Conservation (phyloP, 139 green algal genomes). For the Chlorella sorokiniana region DNA sequence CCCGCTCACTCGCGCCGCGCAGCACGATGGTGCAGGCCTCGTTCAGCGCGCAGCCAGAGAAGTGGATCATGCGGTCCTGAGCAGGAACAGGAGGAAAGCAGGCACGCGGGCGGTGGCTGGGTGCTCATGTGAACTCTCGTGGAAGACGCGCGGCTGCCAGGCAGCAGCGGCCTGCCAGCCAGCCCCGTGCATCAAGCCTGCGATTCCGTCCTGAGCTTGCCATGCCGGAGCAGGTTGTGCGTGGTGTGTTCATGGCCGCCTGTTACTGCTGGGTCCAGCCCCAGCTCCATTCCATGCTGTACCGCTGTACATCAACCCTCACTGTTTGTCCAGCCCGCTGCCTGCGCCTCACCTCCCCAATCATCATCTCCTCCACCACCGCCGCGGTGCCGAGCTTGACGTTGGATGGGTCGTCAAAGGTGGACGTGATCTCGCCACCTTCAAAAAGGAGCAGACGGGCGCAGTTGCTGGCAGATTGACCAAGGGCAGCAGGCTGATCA, state of each 20-base stretch:
- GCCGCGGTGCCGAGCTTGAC: constrained; percentile 90
- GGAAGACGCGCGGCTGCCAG: too few species aligned
- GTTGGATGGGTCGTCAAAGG: constrained; percentile 88
- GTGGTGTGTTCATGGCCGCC: too few species aligned
- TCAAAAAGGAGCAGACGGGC: not conserved
- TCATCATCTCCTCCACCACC: constrained; percentile 96
- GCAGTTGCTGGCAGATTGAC: not conserved
- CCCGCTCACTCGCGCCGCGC: constrained; percentile 76
- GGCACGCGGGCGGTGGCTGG: not conserved
- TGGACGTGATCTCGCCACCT: constrained; percentile 96
- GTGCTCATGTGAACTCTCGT: too few species aligned
- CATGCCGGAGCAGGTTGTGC: too few species aligned
- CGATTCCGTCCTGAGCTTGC: too few species aligned
- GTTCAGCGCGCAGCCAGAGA: constrained; percentile 87
- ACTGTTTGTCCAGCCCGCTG: too few species aligned
- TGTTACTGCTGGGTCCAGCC: too few species aligned
- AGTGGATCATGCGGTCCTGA: constrained; percentile 96
- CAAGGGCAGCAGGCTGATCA: too few species aligned
- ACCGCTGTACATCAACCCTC: not conserved
- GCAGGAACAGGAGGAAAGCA: too few species aligned
- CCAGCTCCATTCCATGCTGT: too few species aligned
- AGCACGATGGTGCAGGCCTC: constrained; percentile 99
- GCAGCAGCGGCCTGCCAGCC: too few species aligned
- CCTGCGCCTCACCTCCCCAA: constrained; percentile 32
- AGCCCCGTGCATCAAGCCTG: too few species aligned